Conservation (phyloP, 257 asterid genomes). For the Solanum clarkiae region DNA sequence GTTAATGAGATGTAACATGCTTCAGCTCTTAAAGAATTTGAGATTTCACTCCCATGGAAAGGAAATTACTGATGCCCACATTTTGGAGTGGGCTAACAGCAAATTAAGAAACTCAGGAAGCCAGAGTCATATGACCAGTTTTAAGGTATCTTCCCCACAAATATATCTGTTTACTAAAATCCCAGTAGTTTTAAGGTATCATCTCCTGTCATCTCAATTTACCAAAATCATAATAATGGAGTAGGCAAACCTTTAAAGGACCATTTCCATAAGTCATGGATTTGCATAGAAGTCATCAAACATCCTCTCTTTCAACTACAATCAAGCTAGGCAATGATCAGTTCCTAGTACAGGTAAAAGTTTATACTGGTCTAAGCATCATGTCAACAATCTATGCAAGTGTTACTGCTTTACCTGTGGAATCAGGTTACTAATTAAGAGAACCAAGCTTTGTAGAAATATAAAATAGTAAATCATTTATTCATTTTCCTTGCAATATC, state of each 20-base stretch:
- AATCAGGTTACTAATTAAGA: neutral
- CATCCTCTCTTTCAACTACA: neutral
- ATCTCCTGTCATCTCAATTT: neutral
- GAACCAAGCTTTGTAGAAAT: neutral
- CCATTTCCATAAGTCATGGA: neutral
- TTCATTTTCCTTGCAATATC: neutral
- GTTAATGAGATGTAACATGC: conserved; percentile 85
- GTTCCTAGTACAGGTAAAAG: neutral
- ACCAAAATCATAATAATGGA: neutral
- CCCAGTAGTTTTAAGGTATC: conserved; percentile 7
- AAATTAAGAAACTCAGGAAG: conserved; percentile 66
- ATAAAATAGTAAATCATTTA: neutral
- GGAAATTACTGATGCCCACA: conserved; percentile 75
- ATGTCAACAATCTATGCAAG: neutral
- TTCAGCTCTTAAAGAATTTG: conserved; percentile 73
- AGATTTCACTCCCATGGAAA: conserved; percentile 83
- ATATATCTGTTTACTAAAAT: neutral
- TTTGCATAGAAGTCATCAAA: neutral
- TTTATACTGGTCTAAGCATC: neutral
- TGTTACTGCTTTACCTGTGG: neutral
- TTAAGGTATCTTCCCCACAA: conserved; percentile 40
- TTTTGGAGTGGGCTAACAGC: conserved; percentile 84
- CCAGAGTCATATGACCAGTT: conserved; percentile 56
- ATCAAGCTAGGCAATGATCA: neutral
- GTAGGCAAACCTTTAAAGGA: neutral